Evolutionary conservation across 2,329 filamentous ascomycete species (phyloP).

Genomic region (Botrytis porri): DNA sequence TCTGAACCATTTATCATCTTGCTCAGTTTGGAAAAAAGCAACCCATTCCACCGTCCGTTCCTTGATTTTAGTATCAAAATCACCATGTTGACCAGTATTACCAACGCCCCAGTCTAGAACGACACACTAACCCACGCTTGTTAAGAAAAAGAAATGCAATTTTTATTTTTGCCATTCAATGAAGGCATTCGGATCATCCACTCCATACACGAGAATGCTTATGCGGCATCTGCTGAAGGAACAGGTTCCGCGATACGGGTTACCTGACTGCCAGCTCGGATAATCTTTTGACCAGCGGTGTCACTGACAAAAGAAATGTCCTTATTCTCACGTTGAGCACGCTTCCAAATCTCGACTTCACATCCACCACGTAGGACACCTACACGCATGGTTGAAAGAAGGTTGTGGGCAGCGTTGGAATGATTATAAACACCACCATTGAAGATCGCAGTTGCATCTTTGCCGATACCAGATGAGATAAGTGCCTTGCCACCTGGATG

Average conservation of each 20-base stretch:
- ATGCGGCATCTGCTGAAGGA: slow-evolving; percentile 81
- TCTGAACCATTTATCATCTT: neutral
- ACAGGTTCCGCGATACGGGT: slow-evolving; percentile 80
- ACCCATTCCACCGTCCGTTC: slow-evolving; percentile 7
- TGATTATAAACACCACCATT: slow-evolving; percentile 89
- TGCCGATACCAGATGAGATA: slow-evolving; percentile 77
- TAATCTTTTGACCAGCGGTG: slow-evolving; percentile 74
- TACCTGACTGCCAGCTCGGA: slow-evolving; percentile 80
- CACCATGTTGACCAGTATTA: slow-evolving; percentile 6
- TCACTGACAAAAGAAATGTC: slow-evolving; percentile 78
- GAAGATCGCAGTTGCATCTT: slow-evolving; percentile 87
- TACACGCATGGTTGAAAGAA: slow-evolving; percentile 83
- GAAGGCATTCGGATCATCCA: slow-evolving; percentile 4
- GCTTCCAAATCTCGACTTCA: slow-evolving; percentile 93
- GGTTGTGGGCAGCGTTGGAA: slow-evolving; percentile 85
- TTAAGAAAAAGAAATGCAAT: slow-evolving; percentile 23
- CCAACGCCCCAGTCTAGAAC: slow-evolving; percentile 25
- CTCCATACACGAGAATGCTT: slow-evolving; percentile 26
- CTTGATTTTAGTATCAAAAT: slow-evolving; percentile 13
- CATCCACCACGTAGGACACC: slow-evolving; percentile 83
- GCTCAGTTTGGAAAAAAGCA: neutral
- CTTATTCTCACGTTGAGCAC: slow-evolving; percentile 79
- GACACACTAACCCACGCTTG: slow-evolving; percentile 23
- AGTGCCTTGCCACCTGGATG: slow-evolving; percentile 89
- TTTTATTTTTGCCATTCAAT: slow-evolving; percentile 2